These are phyloP conservation scores for Mrakiaceae sp. DNA, from an alignment of 1,284 basidiomycete genomes.

Conservation along the genomic window DNA sequence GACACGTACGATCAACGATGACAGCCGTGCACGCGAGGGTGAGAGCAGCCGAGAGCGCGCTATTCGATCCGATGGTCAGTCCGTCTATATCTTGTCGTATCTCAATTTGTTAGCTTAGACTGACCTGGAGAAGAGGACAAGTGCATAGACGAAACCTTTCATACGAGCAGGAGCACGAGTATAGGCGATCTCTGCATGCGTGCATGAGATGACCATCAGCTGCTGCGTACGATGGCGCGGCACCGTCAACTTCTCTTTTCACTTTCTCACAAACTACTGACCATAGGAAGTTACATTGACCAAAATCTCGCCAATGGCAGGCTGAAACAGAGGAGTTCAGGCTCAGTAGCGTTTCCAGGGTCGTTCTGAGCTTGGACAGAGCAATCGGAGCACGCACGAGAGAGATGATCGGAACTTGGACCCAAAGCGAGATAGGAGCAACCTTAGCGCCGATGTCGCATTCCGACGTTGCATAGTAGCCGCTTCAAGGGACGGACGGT, in stretches of 20 bases:
- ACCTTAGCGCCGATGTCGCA: background rate
- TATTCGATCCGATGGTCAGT: slow-evolving; percentile 19
- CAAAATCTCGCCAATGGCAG: background rate
- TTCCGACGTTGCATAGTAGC: slow-evolving; percentile 1
- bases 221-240: no score
- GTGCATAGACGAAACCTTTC: slow-evolving; percentile 35
- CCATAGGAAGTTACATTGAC: background rate
- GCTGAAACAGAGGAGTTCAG: background rate
- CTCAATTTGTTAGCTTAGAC: no score
- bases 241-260: no score
- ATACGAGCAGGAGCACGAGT: slow-evolving; percentile 36
- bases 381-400: background rate
- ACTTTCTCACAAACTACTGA: background rate
- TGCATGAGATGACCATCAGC: background rate
- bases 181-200: slow-evolving; percentile 25
- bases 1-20: no score
- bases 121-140: slow-evolving; percentile 30
- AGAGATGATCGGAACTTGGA: slow-evolving; percentile 22
- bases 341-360: background rate
- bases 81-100: no score
- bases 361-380: background rate
- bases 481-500: background rate
- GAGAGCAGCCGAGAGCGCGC: slow-evolving; percentile 37
- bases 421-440: background rate
- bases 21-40: background rate